phyloP scores from a whole-genome alignment of 1,139 yeast species.

The Suhomyces chickasaworum region DNA sequence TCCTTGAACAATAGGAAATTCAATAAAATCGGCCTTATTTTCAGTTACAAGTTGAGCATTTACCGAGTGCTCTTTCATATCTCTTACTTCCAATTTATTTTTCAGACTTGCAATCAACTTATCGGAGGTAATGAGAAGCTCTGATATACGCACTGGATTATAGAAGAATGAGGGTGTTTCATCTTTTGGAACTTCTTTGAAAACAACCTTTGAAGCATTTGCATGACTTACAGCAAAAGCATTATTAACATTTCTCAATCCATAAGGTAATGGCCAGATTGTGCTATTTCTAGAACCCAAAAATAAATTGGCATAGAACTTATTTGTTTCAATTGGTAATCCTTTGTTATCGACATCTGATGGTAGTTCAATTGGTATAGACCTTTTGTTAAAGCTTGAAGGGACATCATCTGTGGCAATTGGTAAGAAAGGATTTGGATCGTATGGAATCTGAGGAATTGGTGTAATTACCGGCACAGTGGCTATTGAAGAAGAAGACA shows the following conservation, averaged over 20 bases:
- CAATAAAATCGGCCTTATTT: constrained; percentile 32
- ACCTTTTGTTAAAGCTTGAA: constrained; percentile 48
- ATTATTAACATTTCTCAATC: constrained; percentile 49
- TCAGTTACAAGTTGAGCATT: constrained; percentile 43
- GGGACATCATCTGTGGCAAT: constrained; percentile 54
- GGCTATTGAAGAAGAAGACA: neutral
- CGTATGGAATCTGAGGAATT: neutral
- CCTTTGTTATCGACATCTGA: constrained; percentile 44
- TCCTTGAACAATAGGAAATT: constrained; percentile 60
- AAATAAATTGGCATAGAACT: constrained; percentile 78
- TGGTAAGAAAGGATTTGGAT: neutral
- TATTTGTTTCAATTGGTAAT: constrained; percentile 72
- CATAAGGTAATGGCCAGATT: constrained; percentile 83
- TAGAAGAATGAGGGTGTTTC: constrained; percentile 44
- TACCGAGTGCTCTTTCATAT: constrained; percentile 59
- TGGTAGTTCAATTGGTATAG: constrained; percentile 56
- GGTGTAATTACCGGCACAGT: neutral
- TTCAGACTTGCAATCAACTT: constrained; percentile 36
- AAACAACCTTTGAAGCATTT: constrained; percentile 57
- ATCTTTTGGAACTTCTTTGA: constrained; percentile 39
- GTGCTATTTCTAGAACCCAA: constrained; percentile 63
- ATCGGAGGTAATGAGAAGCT: constrained; percentile 58
- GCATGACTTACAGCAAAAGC: constrained; percentile 76
- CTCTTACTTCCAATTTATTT: constrained; percentile 40
- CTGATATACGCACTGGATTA: constrained; percentile 56